phyloP scores from a whole-genome alignment of 129 eudicot genomes.

The Flaveria bidentis region DNA sequence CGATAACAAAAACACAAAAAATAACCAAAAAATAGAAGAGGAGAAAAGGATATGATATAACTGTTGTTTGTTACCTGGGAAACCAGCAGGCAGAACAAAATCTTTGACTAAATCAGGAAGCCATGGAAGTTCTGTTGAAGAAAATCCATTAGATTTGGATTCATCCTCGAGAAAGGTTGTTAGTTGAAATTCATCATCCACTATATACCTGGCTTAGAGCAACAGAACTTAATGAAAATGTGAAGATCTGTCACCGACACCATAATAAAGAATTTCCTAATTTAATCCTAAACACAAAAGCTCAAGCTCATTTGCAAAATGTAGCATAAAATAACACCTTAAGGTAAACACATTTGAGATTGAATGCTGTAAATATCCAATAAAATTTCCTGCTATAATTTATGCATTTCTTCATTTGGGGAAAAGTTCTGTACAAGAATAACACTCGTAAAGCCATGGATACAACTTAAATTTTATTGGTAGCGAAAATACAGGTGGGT shows the following conservation, averaged over 20 bases:
- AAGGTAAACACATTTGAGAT: conserved; percentile 4
- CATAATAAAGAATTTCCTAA: not conserved
- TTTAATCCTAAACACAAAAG: not conserved
- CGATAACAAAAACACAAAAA: not conserved
- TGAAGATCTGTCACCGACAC: not conserved
- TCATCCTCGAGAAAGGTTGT: conserved; percentile 53
- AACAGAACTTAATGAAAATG: not conserved
- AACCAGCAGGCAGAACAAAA: conserved; percentile 87
- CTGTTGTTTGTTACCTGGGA: conserved; percentile 59
- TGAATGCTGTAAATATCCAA: not conserved
- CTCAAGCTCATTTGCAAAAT: not conserved
- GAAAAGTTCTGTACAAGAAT: conserved; percentile 20
- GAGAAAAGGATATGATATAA: not conserved
- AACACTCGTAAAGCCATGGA: not conserved
- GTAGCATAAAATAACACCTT: conserved; percentile 8
- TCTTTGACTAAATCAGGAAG: conserved; percentile 76
- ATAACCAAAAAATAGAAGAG: not conserved
- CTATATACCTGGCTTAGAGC: conserved; percentile 52
- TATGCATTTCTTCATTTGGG: not conserved
- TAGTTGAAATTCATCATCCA: conserved; percentile 49
- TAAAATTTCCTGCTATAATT: not conserved
- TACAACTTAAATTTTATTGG: not conserved
- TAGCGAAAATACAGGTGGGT: not conserved
- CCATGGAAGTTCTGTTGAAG: conserved; percentile 55
- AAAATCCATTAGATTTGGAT: conserved; percentile 34